Evolutionary conservation across 2,329 filamentous ascomycete genomes (phyloP), one percentile per base, ranked within the genome.

Genomic region (Fusarium coicis): DNA sequence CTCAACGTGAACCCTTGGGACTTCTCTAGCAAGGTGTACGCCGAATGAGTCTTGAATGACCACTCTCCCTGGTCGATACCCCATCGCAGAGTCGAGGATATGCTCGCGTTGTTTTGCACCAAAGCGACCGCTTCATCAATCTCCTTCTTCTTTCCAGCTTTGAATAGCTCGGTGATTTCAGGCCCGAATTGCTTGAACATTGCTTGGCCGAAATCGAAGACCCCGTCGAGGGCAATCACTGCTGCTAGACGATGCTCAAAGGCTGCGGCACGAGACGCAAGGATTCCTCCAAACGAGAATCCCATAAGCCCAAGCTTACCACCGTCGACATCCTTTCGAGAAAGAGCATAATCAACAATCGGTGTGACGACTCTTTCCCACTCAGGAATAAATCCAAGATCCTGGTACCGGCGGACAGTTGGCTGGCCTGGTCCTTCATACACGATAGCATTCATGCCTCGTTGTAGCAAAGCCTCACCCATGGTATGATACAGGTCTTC

Each of bases 401-500:
- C 73, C 42, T 87, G 83, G 1, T 81, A 64, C 2, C 85, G 81
- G 15, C 83, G 81, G 4, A 84, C 81, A 1, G 78, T 82, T 7
- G 80, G 79, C 68, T 87, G 85, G 0, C 85, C 85, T 0, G 85
- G 85, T 0, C 85, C 85, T 50, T 87, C 85, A 68, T 84, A 87
- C 0, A 82, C 82, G 15, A 86, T 79, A 36, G 80, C 79, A 58
- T 87, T 85, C 72, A 79, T 84, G 5, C 85, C 85, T 2, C 84
- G 80, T 26, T 80, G 79, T 4, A 85, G 65, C 2, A 80, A 81
- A 0, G 81, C 69, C 18, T 76, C 73, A 15, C 80, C 83, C 28
- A 81, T 74, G 5, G 74, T 52, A 59, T 86, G 84, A 60, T 83
- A 83, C 23, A 82, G 77, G 18, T 86, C 85, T 59, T 86, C 85